A percentile compares a stretch with the other conserved stretches of the same genome.
phyloP scores from a whole-genome alignment of 768 basidiomycete species.

The Trametes sanguinea region DNA sequence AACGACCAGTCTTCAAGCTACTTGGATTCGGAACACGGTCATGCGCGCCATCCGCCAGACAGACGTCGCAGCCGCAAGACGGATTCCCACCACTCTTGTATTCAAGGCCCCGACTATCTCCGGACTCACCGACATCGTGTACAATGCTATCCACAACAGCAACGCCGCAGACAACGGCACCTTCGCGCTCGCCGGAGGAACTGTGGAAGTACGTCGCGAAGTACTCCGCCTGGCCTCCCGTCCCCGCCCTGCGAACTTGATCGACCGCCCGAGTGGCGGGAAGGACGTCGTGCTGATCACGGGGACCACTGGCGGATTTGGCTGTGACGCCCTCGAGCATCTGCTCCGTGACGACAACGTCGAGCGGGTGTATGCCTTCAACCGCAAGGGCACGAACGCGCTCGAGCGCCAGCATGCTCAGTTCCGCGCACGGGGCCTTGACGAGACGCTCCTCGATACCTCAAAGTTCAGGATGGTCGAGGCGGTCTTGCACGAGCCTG shows the following conservation, averaged over 20 bases:
- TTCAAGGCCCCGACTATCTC: constrained; percentile 43
- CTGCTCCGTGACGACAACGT: constrained; percentile 23
- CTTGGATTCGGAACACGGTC: constrained; percentile 36
- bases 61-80: constrained; percentile 33
- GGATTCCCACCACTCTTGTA: constrained; percentile 37
- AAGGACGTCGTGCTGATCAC: constrained; percentile 34
- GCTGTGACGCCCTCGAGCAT: constrained; percentile 29
- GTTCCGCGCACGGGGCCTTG: constrained; percentile 36
- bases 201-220: constrained; percentile 39
- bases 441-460: constrained; percentile 30
- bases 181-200: constrained; percentile 22
- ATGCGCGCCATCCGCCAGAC: constrained; percentile 31
- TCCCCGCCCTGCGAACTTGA: constrained; percentile 18
- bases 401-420: constrained; percentile 31
- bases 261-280: constrained; percentile 1
- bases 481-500: constrained; percentile 26
- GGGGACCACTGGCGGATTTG: constrained; percentile 36
- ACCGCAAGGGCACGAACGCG: constrained; percentile 25
- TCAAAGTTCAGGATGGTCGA: constrained; percentile 39
- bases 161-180: constrained; percentile 24
- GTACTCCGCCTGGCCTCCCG: constrained; percentile 32
- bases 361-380: constrained; percentile 28
- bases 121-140: constrained; percentile 25
- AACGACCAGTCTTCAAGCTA: constrained; percentile 31
- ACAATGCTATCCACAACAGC: not conserved